Conservation (phyloP, 1,139 yeast genomes). For the Yamadazyma friedrichii region DNA sequence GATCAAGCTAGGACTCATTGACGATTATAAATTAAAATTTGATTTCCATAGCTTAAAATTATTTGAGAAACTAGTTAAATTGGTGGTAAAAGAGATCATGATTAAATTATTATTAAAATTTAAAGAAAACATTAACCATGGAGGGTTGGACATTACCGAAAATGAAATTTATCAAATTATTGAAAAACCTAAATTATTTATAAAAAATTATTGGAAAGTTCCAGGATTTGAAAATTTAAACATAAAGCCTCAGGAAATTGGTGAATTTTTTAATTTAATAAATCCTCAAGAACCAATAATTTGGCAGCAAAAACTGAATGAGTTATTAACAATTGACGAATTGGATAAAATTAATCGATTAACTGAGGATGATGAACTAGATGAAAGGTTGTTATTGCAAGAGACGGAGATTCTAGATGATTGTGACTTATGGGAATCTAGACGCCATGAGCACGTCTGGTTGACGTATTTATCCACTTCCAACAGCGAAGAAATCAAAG, state of each 20-base stretch:
- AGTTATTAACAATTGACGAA: constrained; percentile 7
- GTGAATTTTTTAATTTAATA: too few species aligned
- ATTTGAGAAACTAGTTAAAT: constrained; percentile 1
- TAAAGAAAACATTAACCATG: background rate
- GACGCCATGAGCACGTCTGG: constrained; percentile 22
- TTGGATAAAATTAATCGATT: constrained; percentile 9
- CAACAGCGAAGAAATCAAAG: constrained; percentile 12
- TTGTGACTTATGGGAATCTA: constrained; percentile 19
- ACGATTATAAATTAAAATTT: background rate
- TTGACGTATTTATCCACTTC: constrained; percentile 16
- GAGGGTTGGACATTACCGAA: background rate
- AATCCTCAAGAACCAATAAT: constrained; percentile 2
- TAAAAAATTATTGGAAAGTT: constrained; percentile 2
- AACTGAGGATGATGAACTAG: constrained; percentile 8
- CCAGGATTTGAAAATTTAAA: background rate
- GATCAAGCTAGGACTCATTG: background rate
- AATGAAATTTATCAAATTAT: constrained; percentile 1
- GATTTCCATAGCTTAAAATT: background rate
- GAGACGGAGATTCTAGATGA: constrained; percentile 17
- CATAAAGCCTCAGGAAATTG: background rate
- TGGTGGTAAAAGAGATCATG: constrained; percentile 2
- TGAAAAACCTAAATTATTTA: constrained; percentile 1
- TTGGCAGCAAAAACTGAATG: background rate
- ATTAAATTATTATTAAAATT: background rate
- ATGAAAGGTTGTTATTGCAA: constrained; percentile 7